Conservation (phyloP, 2,329 filamentous ascomycete species). For the Emmonsia crescens region DNA sequence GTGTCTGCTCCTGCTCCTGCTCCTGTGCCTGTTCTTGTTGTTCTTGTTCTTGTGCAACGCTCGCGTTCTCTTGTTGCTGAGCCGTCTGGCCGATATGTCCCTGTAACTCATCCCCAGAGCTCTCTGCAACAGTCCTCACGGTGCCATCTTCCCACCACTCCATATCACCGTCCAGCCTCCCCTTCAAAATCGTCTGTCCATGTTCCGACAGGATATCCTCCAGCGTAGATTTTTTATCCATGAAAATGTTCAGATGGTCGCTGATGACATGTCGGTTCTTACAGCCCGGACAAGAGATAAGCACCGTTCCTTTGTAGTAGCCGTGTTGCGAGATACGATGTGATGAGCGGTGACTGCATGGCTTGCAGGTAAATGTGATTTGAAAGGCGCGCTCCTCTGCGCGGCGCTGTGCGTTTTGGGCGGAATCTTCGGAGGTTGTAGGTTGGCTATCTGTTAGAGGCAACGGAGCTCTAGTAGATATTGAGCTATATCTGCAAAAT, state of each 20-base stretch:
- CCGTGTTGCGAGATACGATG: constrained; percentile 88
- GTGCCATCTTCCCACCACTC: constrained; percentile 75
- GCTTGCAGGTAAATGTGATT: constrained; percentile 85
- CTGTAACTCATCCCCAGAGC: background rate
- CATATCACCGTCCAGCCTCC: constrained; percentile 68
- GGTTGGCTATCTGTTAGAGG: constrained; percentile 27
- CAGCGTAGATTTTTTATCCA: constrained; percentile 31
- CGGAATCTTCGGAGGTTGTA: constrained; percentile 24
- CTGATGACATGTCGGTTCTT: constrained; percentile 82
- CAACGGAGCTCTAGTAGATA: constrained; percentile 17
- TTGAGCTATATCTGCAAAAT: constrained; percentile 23
- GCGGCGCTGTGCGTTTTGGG: constrained; percentile 27
- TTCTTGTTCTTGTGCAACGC: background rate
- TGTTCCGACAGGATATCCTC: constrained; percentile 33
- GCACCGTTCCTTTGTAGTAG: constrained; percentile 79
- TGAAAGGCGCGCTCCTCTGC: constrained; percentile 60
- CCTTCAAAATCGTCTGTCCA: constrained; percentile 66
- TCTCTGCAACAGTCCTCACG: background rate
- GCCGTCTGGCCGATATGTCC: background rate
- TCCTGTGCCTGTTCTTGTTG: background rate
- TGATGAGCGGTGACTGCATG: constrained; percentile 66
- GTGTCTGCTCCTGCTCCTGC: background rate
- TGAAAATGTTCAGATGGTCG: constrained; percentile 64
- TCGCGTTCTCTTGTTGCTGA: background rate
- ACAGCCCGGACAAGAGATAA: constrained; percentile 81